Base-by-base conservation (phyloP, 148 eudicot species). In the Chenopodium album region DNA sequence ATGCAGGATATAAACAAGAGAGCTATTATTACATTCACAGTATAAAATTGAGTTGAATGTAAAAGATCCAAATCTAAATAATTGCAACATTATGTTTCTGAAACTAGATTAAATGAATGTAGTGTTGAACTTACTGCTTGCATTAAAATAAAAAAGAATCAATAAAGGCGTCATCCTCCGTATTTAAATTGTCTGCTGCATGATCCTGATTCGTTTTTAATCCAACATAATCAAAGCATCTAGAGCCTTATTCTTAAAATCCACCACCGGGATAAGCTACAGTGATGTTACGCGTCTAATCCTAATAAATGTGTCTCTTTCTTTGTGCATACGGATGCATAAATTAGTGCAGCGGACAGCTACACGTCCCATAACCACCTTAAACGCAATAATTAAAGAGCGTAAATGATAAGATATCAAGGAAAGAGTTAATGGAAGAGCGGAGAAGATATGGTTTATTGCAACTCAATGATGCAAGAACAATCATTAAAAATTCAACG, bases 71-170 rank as follows among this genome's bases (percentile, higher is more conserved):
- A 9, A 22, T 47, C 17, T 2, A n/a, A 73, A 50, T n/a, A 32
- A 73, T 16, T 46, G 29, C 60, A 73, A n/a, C 60, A 22, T 73
- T 23, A 73, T 1, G 37, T 73, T 48, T 48, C 34, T 50, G 59
- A 26, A 73, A 46, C 8, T n/a, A 73, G 59, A 26, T 48, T 67
- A 14, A 28, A 68, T 32, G 41, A 52, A 67, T 2, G 41, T 60
- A 67, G 44, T 48, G 64, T 10, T 32, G 4, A 23, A 73, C 72
- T 80, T 73, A 73, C 78, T 73, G 46, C 13, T 62, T 22, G 66
- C 63, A 23, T 10, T 22, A 6, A 73, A 80, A 73, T 46, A n/a
- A 46, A 79, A 79, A 79, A 14, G 75, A 48, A 46, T 80, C 82
- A 63, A 80, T 63, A 5, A 69, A 29, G 54, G 69, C 52, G 19